Conservation (phyloP, 2,329 filamentous ascomycete species). For the Sodiomyces alkalinus region DNA sequence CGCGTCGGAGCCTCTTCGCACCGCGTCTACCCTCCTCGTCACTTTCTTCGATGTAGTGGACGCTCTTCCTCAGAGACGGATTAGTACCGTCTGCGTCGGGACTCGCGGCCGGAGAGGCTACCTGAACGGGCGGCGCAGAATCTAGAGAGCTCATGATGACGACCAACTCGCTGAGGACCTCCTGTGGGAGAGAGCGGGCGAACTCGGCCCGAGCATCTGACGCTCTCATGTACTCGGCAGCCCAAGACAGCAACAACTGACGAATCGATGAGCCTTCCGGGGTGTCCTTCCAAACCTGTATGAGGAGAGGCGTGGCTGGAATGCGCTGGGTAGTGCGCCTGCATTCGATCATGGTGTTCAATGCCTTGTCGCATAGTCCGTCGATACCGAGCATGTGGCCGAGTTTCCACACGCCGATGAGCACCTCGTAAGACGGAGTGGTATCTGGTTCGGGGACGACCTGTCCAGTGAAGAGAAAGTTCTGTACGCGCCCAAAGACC, state of each 20-base stretch:
- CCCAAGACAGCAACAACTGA: constrained; percentile 43
- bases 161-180: constrained; percentile 47
- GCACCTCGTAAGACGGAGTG: constrained; percentile 35
- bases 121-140: constrained; percentile 17
- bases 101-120: constrained; percentile 9
- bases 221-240: constrained; percentile 46
- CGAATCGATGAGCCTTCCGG: constrained; percentile 45
- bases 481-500: constrained; percentile 39
- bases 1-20: constrained; percentile 27
- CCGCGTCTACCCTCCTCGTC: constrained; percentile 20
- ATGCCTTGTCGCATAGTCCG: constrained; percentile 38
- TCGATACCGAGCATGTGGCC: constrained; percentile 34
- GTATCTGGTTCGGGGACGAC: constrained; percentile 26
- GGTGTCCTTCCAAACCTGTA: constrained; percentile 47
- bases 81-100: constrained; percentile 4
- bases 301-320: constrained; percentile 41
- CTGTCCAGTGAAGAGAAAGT: constrained; percentile 35
- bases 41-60: constrained; percentile 31
- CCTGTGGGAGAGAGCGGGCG: constrained; percentile 43
- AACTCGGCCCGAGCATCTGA: constrained; percentile 41
- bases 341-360: constrained; percentile 42
- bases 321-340: constrained; percentile 37
- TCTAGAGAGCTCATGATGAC: constrained; percentile 45
- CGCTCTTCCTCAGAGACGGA: constrained; percentile 24
- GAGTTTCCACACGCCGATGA: constrained; percentile 42